A percentile compares a stretch with the other conserved stretches of the same genome.
phyloP scores from a whole-genome alignment of 306 rosid genomes.

The Rosa rugosa region DNA sequence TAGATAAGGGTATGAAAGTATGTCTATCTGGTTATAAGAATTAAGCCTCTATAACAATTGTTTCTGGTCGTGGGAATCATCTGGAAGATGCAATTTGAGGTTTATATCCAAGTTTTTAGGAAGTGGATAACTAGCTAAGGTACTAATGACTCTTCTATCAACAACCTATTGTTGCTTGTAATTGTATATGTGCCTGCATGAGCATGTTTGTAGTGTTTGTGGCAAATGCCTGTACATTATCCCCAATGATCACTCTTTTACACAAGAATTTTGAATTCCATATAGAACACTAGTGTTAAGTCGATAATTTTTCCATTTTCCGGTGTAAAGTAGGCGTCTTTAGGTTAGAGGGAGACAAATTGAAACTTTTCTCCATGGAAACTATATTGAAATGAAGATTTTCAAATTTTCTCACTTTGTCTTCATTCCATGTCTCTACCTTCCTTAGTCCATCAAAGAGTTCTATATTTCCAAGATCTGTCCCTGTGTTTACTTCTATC shows the following conservation, averaged over 20 bases:
- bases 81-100: background rate
- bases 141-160: background rate
- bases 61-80: background rate
- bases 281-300: background rate
- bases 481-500: background rate
- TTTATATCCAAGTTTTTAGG: background rate
- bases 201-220: background rate
- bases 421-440: background rate
- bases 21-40: background rate
- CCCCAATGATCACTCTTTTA: background rate
- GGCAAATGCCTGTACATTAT: background rate
- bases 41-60: background rate
- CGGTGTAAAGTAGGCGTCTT: background rate
- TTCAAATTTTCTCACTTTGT: background rate
- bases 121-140: background rate
- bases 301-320: background rate
- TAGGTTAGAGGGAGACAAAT: background rate
- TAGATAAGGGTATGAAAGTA: background rate
- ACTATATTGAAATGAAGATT: background rate
- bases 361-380: background rate
- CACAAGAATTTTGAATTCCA: background rate
- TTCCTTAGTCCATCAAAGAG: background rate
- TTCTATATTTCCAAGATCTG: background rate
- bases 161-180: background rate
- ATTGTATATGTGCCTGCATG: background rate